These are phyloP conservation scores for Saturnispora saitoi DNA, from an alignment of 805 yeast genomes.

Conservation along the genomic window DNA sequence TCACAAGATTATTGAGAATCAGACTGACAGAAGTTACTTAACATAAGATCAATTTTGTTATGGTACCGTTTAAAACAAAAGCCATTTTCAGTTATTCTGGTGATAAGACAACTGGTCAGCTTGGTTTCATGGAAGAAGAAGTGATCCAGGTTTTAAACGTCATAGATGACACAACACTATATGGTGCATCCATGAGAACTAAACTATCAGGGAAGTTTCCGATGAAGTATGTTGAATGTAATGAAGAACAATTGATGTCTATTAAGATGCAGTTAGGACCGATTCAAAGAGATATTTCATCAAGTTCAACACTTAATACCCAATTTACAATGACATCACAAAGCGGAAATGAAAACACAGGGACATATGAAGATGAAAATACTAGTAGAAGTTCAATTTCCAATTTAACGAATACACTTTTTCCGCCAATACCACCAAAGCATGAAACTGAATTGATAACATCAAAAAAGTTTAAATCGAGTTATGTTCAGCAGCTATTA, in stretches of 20 bases:
- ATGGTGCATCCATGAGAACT: constrained; percentile 72
- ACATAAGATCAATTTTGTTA: background rate
- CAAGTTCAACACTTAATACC: constrained; percentile 10
- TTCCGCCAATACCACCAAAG: constrained; percentile 34
- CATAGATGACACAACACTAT: constrained; percentile 91
- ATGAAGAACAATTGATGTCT: background rate
- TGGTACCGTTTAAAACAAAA: constrained; percentile 23
- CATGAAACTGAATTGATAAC: constrained; percentile 15
- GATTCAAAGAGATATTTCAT: constrained; percentile 8
- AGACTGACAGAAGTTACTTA: background rate
- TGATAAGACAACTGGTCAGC: constrained; percentile 66
- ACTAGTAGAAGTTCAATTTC: background rate
- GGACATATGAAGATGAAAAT: background rate
- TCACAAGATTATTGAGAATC: background rate
- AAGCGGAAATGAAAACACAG: background rate
- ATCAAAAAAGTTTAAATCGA: constrained; percentile 14
- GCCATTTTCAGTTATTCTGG: constrained; percentile 95
- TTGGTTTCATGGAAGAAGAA: constrained; percentile 93
- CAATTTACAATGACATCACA: constrained; percentile 8
- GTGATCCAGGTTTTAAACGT: constrained; percentile 66
- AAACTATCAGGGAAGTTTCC: constrained; percentile 84
- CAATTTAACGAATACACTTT: constrained; percentile 2
- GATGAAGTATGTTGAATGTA: constrained; percentile 66
- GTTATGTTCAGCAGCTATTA: constrained; percentile 22
- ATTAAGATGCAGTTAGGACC: background rate